Evolutionary conservation across 371 early-diverging fungal genomes (phyloP).

Genomic region (Mortierella sp.): DNA sequence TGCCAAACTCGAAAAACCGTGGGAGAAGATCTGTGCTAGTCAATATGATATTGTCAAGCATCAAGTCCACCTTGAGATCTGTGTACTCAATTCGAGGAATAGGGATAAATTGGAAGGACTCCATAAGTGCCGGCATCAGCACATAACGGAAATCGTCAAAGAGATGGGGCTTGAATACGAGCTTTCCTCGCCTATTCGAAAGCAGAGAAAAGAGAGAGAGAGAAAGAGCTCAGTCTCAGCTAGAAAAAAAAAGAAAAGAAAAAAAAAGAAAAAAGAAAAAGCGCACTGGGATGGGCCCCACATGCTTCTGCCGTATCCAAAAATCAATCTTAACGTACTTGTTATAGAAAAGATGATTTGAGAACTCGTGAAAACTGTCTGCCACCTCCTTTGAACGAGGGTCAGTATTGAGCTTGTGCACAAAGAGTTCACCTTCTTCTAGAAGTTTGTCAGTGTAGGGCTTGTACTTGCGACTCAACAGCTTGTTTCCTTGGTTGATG

Average conservation of each 20-base stretch:
- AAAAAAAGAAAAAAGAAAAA: too few species aligned
- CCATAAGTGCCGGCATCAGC: conserved; percentile 62
- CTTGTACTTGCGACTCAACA: conserved; percentile 39
- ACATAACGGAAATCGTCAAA: conserved; percentile 64
- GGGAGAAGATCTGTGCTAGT: conserved; percentile 68
- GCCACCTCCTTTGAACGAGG: conserved; percentile 31
- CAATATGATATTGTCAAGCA: conserved; percentile 69
- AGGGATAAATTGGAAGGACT: conserved; percentile 70
- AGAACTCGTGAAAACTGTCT: conserved; percentile 28
- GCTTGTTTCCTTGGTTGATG: conserved; percentile 27
- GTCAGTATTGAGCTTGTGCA: conserved; percentile 36
- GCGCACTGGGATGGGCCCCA: too few species aligned
- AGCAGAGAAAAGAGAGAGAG: not conserved
- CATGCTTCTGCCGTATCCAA: too few species aligned
- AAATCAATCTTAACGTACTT: conserved; percentile 30
- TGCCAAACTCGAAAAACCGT: conserved; percentile 64
- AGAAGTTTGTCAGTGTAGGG: conserved; percentile 27
- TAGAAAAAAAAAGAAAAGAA: not conserved
- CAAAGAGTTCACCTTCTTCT: conserved; percentile 26
- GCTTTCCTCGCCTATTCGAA: conserved; percentile 55
- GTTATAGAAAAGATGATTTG: conserved; percentile 27
- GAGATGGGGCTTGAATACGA: conserved; percentile 66
- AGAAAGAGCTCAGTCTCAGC: not conserved
- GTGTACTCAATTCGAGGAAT: conserved; percentile 71
- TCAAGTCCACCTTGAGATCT: conserved; percentile 63